phyloP scores from a whole-genome alignment of 2,329 filamentous ascomycete genomes.

The Trichoderma aggressivum region DNA sequence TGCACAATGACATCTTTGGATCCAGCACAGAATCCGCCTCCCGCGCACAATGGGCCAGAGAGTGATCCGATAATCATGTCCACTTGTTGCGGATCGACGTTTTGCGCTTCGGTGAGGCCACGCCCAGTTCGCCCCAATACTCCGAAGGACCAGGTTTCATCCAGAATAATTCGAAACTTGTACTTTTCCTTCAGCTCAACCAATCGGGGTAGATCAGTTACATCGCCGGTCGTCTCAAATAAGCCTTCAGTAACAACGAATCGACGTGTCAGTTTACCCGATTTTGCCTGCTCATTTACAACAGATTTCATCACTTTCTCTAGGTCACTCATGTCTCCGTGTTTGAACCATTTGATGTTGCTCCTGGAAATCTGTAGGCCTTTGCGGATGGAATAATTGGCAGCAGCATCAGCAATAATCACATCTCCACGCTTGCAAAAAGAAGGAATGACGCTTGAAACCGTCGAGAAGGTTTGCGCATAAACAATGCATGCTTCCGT shows the following conservation, averaged over 20 bases:
- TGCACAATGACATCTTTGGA: conserved; percentile 90
- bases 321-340: conserved; percentile 93
- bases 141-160: conserved; percentile 97
- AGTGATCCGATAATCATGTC: conserved; percentile 98
- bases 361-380: conserved; percentile 91
- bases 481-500: conserved; percentile 91
- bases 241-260: conserved; percentile 96
- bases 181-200: conserved; percentile 93
- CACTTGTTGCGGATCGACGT: conserved; percentile 87
- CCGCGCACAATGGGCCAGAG: conserved; percentile 83
- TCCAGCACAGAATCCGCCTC: conserved; percentile 93
- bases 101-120: conserved; percentile 92
- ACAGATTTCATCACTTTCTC: conserved; percentile 82
- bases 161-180: conserved; percentile 96
- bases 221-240: conserved; percentile 87
- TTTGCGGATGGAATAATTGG: conserved; percentile 92
- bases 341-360: conserved; percentile 89
- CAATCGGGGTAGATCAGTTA: conserved; percentile 78
- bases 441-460: conserved; percentile 92
- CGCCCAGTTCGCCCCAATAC: conserved; percentile 88
- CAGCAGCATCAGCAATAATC: conserved; percentile 89
- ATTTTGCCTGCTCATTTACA: conserved; percentile 77
- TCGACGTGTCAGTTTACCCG: conserved; percentile 82
- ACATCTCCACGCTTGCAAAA: conserved; percentile 97
- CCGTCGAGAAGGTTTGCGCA: conserved; percentile 92